Conservation (phyloP, 306 rosid genomes). For the Acmispon strigosus region DNA sequence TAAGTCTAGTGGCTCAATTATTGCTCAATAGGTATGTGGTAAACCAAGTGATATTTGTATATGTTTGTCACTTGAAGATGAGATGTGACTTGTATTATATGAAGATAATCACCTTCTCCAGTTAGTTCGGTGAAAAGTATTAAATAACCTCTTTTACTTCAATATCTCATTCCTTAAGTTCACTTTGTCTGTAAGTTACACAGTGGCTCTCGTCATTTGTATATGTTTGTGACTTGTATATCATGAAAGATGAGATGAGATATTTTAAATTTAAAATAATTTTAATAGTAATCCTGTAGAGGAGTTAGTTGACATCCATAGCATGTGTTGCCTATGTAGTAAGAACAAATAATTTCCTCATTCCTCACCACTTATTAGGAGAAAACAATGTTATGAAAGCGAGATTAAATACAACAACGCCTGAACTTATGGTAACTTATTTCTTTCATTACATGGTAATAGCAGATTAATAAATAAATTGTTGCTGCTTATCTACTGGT, state of each 20-base stretch:
- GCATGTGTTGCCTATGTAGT: background rate
- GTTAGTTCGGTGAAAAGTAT: too few relatives aligned
- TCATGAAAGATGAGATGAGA: too few relatives aligned
- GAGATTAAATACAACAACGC: background rate
- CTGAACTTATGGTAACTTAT: background rate
- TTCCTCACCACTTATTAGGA: background rate
- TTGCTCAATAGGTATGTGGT: background rate
- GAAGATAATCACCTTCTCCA: too few relatives aligned
- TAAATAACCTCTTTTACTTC: too few relatives aligned
- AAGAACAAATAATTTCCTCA: background rate
- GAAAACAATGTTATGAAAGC: background rate
- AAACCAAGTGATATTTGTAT: background rate
- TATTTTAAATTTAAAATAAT: background rate
- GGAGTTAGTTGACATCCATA: background rate
- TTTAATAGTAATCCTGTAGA: background rate
- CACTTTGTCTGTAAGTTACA: too few relatives aligned
- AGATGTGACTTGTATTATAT: too few relatives aligned
- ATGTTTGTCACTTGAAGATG: too few relatives aligned
- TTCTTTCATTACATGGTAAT: slow-evolving; percentile 13
- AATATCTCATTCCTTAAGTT: too few relatives aligned
- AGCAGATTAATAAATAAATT: slow-evolving; percentile 9
- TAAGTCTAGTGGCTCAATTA: background rate
- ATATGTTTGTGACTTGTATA: too few relatives aligned
- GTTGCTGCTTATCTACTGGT: slow-evolving; percentile 23
- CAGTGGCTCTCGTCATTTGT: too few relatives aligned